A percentile compares a stretch with the other conserved stretches of the same genome.
phyloP scores from a whole-genome alignment of 129 eudicot species.

The Tagetes erecta region DNA sequence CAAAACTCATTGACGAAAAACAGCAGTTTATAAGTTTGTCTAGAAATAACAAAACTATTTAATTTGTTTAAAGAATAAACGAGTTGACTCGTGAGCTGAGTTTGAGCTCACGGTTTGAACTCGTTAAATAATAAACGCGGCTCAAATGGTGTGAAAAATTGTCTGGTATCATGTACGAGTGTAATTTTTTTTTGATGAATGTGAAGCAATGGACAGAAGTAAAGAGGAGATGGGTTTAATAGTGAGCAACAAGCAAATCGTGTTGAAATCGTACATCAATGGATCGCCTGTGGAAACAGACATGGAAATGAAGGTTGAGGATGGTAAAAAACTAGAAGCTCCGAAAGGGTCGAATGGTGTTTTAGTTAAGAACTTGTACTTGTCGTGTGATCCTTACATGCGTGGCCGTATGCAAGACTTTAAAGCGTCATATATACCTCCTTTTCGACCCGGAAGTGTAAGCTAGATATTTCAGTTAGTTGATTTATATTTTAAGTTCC shows the following conservation, averaged over 20 bases:
- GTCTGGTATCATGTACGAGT: too few relatives aligned
- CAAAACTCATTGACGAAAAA: too few relatives aligned
- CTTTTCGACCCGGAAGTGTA: conserved; percentile 66
- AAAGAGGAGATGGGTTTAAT: neutral
- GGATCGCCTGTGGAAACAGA: conserved; percentile 61
- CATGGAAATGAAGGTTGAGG: conserved; percentile 49
- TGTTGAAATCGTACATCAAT: conserved; percentile 56
- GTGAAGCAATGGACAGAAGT: neutral
- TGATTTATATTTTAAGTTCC: too few relatives aligned
- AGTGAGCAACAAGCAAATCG: conserved; percentile 52
- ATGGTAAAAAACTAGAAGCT: conserved; percentile 34
- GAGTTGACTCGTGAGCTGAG: too few relatives aligned
- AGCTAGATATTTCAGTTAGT: neutral
- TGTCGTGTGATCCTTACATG: conserved; percentile 96
- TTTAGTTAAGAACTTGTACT: conserved; percentile 69
- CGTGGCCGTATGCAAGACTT: conserved; percentile 73
- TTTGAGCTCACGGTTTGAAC: too few relatives aligned
- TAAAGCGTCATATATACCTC: conserved; percentile 57
- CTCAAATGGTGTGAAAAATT: too few relatives aligned
- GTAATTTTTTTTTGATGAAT: too few relatives aligned
- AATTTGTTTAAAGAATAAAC: too few relatives aligned
- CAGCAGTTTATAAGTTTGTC: too few relatives aligned
- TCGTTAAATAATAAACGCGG: too few relatives aligned
- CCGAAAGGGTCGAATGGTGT: conserved; percentile 48
- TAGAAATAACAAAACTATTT: too few relatives aligned